Conservation (phyloP, 2,329 filamentous ascomycete species). For the Lasiodiplodia sp. region DNA sequence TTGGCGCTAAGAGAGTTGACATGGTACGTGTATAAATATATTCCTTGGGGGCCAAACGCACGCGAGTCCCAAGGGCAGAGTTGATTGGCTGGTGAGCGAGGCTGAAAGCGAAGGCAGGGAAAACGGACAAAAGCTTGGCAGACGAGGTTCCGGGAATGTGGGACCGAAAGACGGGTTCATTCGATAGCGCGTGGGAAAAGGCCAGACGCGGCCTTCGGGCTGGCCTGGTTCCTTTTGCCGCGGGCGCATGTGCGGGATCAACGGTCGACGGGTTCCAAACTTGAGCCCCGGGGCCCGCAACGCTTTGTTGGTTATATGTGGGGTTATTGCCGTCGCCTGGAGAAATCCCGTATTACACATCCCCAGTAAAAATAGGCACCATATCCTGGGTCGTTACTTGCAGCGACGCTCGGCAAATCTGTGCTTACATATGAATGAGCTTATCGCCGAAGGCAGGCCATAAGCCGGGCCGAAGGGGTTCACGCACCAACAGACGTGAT, state of each 20-base stretch:
- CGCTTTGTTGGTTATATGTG: not conserved
- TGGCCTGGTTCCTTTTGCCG: not conserved
- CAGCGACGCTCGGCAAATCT: not conserved
- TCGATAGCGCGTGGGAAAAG: conserved; percentile 1
- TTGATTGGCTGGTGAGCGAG: not conserved
- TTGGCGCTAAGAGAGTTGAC: not conserved
- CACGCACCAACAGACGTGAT: not conserved
- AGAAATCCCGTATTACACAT: too few species aligned
- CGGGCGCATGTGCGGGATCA: not conserved
- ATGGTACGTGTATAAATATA: not conserved
- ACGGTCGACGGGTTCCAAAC: conserved; percentile 9
- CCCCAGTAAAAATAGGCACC: too few species aligned
- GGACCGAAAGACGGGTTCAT: not conserved
- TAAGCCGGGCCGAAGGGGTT: not conserved
- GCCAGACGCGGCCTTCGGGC: not conserved
- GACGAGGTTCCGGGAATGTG: conserved; percentile 9
- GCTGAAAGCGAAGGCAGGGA: not conserved
- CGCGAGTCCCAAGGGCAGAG: not conserved
- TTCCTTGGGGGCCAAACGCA: not conserved
- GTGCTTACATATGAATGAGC: not conserved
- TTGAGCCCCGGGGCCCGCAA: not conserved
- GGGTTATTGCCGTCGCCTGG: too few species aligned
- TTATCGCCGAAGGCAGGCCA: not conserved
- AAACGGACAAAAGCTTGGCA: conserved; percentile 3
- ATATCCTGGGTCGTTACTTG: not conserved